These are phyloP conservation scores for Hypoxylon lenormandii DNA, from an alignment of 495 filamentous ascomycete species.

Conservation along the genomic window DNA sequence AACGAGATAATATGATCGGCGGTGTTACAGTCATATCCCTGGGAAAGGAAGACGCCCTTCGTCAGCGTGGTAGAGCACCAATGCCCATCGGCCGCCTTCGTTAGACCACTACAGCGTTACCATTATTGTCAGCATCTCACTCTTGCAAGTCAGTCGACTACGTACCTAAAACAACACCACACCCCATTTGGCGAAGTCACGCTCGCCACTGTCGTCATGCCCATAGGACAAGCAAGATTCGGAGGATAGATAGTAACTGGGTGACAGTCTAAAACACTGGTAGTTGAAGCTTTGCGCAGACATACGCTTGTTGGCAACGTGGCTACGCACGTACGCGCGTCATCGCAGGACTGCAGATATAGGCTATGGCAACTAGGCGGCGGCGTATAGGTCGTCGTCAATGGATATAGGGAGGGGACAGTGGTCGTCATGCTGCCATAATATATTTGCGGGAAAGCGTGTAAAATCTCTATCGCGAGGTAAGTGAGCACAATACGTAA, in stretches of 20 bases:
- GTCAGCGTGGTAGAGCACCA: conserved; percentile 16
- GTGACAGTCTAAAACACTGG: too few relatives aligned
- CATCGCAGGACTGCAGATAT: background rate
- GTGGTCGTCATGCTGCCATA: background rate
- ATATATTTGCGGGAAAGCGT: background rate
- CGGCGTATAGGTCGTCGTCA: conserved; percentile 18
- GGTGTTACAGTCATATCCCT: background rate
- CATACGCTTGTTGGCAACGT: background rate
- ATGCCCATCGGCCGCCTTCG: background rate
- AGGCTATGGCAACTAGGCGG: background rate
- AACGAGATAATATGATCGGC: background rate
- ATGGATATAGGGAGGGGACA: background rate
- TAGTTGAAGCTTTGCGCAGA: background rate
- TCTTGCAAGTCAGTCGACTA: background rate
- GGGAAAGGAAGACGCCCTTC: background rate
- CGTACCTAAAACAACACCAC: conserved; percentile 17
- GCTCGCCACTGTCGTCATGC: conserved; percentile 15
- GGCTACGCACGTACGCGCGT: background rate
- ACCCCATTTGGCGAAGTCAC: conserved; percentile 5
- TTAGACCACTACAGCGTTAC: background rate
- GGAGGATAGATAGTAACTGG: background rate
- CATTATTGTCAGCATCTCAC: background rate
- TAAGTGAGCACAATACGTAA: too few relatives aligned
- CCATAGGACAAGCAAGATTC: conserved; percentile 1
- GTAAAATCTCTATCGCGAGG: background rate